A percentile compares a stretch with the other conserved stretches of the same genome.
Conservation (phyloP, 192 early-diverging fungal genomes). For the Podila minutissima region DNA sequence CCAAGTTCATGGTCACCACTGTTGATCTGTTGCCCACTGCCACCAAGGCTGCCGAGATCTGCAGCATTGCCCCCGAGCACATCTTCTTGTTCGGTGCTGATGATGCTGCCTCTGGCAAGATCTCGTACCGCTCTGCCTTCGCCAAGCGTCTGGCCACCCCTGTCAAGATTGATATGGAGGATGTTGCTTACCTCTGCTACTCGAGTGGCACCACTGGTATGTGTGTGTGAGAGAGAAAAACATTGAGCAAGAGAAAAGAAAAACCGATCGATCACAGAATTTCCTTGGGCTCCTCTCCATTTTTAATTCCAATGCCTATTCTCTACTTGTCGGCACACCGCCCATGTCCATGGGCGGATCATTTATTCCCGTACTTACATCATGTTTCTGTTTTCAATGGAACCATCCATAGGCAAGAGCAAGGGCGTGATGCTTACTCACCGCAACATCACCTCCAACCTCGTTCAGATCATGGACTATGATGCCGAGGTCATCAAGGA, state of each 20-base stretch:
- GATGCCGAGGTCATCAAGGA: constrained; percentile 52
- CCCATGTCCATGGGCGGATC: neutral
- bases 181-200: constrained; percentile 74
- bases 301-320: neutral
- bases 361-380: neutral
- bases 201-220: constrained; percentile 64
- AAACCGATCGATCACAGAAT: too few relatives aligned
- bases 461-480: constrained; percentile 65
- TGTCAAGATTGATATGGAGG: constrained; percentile 30
- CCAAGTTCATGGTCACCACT: constrained; percentile 71
- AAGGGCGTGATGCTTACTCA: constrained; percentile 90
- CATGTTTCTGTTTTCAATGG: neutral
- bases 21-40: constrained; percentile 45
- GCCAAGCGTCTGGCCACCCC: constrained; percentile 18
- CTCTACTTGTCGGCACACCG: neutral
- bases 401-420: constrained; percentile 59
- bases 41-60: constrained; percentile 41
- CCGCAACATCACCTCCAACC: constrained; percentile 82
- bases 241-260: too few relatives aligned
- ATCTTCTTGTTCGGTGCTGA: constrained; percentile 58
- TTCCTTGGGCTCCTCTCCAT: too few relatives aligned
- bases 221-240: neutral
- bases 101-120: constrained; percentile 21
- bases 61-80: constrained; percentile 44
- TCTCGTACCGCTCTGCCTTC: constrained; percentile 37